Evolutionary conservation across 495 filamentous ascomycete species (phyloP).

Genomic region (Neurospora sp.): DNA sequence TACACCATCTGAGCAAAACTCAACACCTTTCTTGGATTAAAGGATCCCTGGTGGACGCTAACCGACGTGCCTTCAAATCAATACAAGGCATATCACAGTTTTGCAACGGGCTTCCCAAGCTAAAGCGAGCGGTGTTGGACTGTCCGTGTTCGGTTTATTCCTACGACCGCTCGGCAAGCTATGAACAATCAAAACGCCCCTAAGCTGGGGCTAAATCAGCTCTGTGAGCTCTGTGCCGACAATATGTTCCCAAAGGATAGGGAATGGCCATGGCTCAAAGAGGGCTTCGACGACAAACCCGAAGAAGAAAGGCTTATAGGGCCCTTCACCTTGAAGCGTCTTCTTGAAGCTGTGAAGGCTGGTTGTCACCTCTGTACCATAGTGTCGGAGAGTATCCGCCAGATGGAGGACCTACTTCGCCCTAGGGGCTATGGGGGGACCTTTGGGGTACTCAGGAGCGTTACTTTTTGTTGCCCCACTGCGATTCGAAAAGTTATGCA

Average conservation of each 20-base stretch:
- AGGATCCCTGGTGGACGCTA: too few species aligned
- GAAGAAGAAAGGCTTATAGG: not conserved
- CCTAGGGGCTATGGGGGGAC: not conserved
- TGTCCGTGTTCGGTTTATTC: too few species aligned
- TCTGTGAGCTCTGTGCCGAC: not conserved
- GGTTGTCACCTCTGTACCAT: not conserved
- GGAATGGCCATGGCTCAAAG: not conserved
- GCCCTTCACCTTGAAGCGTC: not conserved
- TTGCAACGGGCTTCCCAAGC: too few species aligned
- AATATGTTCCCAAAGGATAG: not conserved
- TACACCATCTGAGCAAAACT: too few species aligned
- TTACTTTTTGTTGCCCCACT: too few species aligned
- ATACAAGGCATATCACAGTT: too few species aligned
- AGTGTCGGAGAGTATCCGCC: not conserved
- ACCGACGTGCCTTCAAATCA: too few species aligned
- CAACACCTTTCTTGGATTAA: too few species aligned
- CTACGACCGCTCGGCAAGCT: not conserved
- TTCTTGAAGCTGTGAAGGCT: not conserved
- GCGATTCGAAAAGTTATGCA: too few species aligned
- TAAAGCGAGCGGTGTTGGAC: too few species aligned
- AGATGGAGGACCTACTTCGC: not conserved
- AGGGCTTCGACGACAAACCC: not conserved
- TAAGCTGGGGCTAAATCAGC: not conserved
- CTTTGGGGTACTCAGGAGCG: not conserved
- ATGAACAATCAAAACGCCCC: not conserved